A percentile compares a stretch with the other conserved stretches of the same genome.
Evolutionary conservation across 2,329 filamentous ascomycete genomes (phyloP).

Genomic region (Nannizziopsis barbatae): DNA sequence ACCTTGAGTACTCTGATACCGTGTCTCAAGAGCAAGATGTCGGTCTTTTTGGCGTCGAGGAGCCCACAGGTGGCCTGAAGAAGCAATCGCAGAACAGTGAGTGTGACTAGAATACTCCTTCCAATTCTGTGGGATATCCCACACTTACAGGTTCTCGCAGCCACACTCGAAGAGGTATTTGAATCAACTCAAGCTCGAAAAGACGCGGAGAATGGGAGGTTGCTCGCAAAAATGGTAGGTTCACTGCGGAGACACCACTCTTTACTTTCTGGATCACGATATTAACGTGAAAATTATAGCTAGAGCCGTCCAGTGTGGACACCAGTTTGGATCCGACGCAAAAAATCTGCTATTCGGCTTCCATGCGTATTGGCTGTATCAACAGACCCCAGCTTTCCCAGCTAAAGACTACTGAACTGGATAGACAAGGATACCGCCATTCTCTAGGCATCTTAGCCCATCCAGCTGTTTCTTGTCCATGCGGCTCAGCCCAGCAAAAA

Average conservation of each 20-base stretch:
- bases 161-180: constrained; percentile 6
- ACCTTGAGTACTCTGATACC: constrained; percentile 24
- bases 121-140: neutral
- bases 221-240: constrained; percentile 26
- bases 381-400: constrained; percentile 16
- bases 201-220: constrained; percentile 21
- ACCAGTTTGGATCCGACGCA: constrained; percentile 25
- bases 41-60: constrained; percentile 15
- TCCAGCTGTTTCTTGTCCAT: constrained; percentile 30
- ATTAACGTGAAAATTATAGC: constrained; percentile 17
- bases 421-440: constrained; percentile 6
- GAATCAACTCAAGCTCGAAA: constrained; percentile 20
- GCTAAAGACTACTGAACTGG: constrained; percentile 16
- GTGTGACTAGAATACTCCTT: neutral
- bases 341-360: constrained; percentile 2
- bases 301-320: constrained; percentile 17
- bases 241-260: constrained; percentile 8
- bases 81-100: neutral
- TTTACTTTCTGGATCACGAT: neutral
- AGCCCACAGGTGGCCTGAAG: constrained; percentile 5
- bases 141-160: neutral
- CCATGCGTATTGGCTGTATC: constrained; percentile 9
- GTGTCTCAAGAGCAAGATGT: constrained; percentile 21
- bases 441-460: too few relatives aligned
- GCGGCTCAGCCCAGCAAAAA: constrained; percentile 31